phyloP scores from a whole-genome alignment of 169 alveolate genomes.

The Eimeria sp. region DNA sequence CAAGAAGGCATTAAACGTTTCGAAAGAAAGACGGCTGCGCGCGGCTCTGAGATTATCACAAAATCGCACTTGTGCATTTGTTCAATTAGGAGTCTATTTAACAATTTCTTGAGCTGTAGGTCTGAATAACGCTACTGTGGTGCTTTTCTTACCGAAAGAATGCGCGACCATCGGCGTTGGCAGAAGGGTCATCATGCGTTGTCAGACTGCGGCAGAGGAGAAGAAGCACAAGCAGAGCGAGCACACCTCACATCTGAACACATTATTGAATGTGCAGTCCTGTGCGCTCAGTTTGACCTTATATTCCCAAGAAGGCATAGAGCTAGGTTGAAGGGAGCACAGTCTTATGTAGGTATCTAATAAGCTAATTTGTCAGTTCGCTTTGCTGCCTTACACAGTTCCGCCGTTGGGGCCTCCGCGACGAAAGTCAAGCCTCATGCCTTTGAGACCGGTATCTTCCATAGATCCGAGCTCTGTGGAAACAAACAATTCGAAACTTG shows the following conservation, averaged over 20 bases:
- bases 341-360: neutral
- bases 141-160: slow-evolving; percentile 25
- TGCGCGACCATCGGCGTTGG: slow-evolving; percentile 69
- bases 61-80: neutral
- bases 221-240: neutral
- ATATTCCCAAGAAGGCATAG: too few species aligned
- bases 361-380: neutral
- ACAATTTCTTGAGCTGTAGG: neutral
- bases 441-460: slow-evolving; percentile 40
- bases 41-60: slow-evolving; percentile 84
- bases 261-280: neutral
- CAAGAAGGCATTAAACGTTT: slow-evolving; percentile 89
- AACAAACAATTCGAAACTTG: neutral
- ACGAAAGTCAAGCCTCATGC: slow-evolving; percentile 60
- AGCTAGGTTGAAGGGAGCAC: neutral
- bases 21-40: slow-evolving; percentile 87
- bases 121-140: neutral
- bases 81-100: neutral
- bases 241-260: neutral
- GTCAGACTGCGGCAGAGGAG: slow-evolving; percentile 29
- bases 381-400: slow-evolving; percentile 42
- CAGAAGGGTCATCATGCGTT: slow-evolving; percentile 51
- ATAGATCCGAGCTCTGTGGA: slow-evolving; percentile 30
- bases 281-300: too few species aligned
- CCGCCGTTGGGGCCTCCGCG: slow-evolving; percentile 39